Conservation (phyloP, 257 asterid genomes). For the Primulina huaijiensis region DNA sequence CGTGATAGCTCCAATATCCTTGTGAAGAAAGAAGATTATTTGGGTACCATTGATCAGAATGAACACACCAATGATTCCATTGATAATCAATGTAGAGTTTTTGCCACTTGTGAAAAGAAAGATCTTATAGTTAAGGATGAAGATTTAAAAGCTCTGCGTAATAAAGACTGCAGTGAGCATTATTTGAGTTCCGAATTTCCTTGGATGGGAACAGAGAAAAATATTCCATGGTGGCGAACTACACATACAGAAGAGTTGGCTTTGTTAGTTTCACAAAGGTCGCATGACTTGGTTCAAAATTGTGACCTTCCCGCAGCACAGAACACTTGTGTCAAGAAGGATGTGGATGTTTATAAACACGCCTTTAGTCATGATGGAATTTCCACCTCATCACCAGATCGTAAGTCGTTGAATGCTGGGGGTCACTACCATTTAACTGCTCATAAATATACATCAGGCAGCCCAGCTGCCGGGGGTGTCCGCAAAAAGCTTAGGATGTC, state of each 20-base stretch:
- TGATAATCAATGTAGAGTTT: constrained; percentile 30
- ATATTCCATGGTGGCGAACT: constrained; percentile 84
- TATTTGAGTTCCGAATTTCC: constrained; percentile 41
- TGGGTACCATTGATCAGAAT: constrained; percentile 27
- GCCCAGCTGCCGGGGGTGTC: constrained; percentile 27
- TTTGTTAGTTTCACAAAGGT: constrained; percentile 56
- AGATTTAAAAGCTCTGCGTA: constrained; percentile 15
- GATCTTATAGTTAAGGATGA: constrained; percentile 28
- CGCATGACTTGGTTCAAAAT: constrained; percentile 56
- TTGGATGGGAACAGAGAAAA: constrained; percentile 47
- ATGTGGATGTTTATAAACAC: constrained; percentile 24
- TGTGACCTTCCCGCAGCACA: constrained; percentile 88
- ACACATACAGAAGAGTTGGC: constrained; percentile 78
- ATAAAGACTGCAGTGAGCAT: constrained; percentile 26
- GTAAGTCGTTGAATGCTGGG: constrained; percentile 19
- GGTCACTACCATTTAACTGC: constrained; percentile 4
- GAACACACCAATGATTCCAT: constrained; percentile 20
- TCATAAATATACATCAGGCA: constrained; percentile 16
- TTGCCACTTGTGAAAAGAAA: constrained; percentile 23
- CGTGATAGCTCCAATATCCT: constrained; percentile 23
- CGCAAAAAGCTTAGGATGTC: constrained; percentile 25
- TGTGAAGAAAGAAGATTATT: constrained; percentile 26
- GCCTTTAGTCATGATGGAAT: constrained; percentile 25
- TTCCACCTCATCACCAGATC: constrained; percentile 24
- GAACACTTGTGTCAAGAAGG: constrained; percentile 39